Percentiles rank a stretch among this genome's conserved stretches.
phyloP scores from a whole-genome alignment of 2,329 filamentous ascomycete genomes.

The Rosellinia necatrix region DNA sequence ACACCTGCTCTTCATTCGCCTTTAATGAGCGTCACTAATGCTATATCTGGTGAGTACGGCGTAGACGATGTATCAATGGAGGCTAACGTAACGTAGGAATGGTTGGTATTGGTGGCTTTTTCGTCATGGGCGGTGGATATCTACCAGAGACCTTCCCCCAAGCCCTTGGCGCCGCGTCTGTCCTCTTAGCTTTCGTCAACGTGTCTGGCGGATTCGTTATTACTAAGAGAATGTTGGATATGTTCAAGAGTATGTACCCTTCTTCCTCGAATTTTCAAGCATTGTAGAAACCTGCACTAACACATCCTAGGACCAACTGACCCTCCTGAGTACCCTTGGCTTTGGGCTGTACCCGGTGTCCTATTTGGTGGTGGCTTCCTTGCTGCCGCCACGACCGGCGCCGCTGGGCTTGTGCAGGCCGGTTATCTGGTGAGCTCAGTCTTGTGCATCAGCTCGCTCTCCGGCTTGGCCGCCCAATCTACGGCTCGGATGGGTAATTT shows the following conservation, averaged over 20 bases:
- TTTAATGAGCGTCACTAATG: constrained; percentile 91
- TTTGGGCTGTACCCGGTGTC: constrained; percentile 77
- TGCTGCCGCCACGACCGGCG: constrained; percentile 78
- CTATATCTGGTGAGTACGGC: constrained; percentile 68
- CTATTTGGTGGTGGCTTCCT: constrained; percentile 82
- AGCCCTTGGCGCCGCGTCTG: constrained; percentile 75
- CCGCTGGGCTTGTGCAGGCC: constrained; percentile 82
- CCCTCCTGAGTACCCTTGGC: constrained; percentile 85
- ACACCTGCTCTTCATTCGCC: constrained; percentile 82
- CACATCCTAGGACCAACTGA: constrained; percentile 69
- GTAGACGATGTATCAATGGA: not conserved
- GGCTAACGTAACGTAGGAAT: constrained; percentile 56
- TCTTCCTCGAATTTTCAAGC: not conserved
- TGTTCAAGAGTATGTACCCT: constrained; percentile 70
- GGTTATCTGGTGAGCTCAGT: constrained; percentile 85
- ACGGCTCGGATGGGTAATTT: constrained; percentile 86
- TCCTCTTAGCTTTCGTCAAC: constrained; percentile 85
- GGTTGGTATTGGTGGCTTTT: constrained; percentile 87
- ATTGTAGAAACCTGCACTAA: constrained; percentile 23
- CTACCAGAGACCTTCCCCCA: constrained; percentile 80
- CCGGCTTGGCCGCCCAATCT: constrained; percentile 77
- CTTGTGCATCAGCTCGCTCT: constrained; percentile 83
- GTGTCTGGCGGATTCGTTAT: constrained; percentile 89
- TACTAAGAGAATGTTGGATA: constrained; percentile 91
- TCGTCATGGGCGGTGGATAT: constrained; percentile 84